phyloP scores from a whole-genome alignment of 192 early-diverging fungal genomes.

The Coemansia sp. region DNA sequence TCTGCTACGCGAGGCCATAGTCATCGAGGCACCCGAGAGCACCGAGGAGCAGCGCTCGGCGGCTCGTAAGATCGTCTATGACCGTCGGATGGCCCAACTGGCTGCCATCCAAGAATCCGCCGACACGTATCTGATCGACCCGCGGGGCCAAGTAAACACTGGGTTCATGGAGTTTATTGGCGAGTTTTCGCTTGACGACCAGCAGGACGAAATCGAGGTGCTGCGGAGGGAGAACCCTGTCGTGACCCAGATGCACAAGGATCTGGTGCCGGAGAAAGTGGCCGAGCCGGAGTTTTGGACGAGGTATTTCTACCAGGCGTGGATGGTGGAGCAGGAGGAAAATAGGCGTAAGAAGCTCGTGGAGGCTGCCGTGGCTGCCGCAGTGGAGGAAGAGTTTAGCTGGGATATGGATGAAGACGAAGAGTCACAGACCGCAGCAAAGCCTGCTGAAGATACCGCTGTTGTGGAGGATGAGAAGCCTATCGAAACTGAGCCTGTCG shows the following conservation, averaged over 20 bases:
- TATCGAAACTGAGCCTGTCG: background rate
- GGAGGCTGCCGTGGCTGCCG: conserved; percentile 48
- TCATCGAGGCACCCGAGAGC: conserved; percentile 50
- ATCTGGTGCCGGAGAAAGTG: conserved; percentile 29
- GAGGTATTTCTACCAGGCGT: conserved; percentile 46
- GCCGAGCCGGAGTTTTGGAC: conserved; percentile 42
- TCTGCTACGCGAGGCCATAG: conserved; percentile 46
- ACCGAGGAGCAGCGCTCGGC: conserved; percentile 40
- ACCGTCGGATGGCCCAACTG: conserved; percentile 50
- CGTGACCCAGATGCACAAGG: conserved; percentile 22
- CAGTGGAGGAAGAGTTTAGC: conserved; percentile 45
- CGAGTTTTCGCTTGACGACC: conserved; percentile 10
- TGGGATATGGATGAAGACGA: conserved; percentile 38
- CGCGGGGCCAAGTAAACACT: conserved; percentile 1
- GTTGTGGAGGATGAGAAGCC: background rate
- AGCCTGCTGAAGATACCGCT: background rate
- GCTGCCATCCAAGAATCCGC: conserved; percentile 36
- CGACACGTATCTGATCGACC: conserved; percentile 41
- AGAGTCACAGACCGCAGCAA: background rate
- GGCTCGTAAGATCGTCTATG: conserved; percentile 50
- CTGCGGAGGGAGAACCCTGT: conserved; percentile 19
- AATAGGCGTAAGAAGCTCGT: conserved; percentile 45
- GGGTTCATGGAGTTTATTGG: conserved; percentile 25
- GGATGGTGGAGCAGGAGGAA: conserved; percentile 51
- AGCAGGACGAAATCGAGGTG: conserved; percentile 9